Percentiles rank a stretch among this genome's conserved stretches.
These are phyloP conservation scores for Trichoderma harzianum DNA, from an alignment of 2,329 filamentous ascomycete genomes.

Conservation along the genomic window DNA sequence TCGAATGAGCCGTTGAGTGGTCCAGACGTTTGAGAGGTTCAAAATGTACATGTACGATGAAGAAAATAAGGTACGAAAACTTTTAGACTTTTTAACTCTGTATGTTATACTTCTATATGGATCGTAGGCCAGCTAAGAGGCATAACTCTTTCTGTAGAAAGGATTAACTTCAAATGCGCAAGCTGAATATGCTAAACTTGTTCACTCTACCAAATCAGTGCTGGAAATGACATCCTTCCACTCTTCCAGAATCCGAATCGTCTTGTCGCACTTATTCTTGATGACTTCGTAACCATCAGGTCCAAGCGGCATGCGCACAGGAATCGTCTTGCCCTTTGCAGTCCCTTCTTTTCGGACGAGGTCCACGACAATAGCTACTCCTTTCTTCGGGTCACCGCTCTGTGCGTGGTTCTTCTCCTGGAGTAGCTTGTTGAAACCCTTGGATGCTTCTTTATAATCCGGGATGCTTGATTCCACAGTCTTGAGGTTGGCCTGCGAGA, in stretches of 20 bases:
- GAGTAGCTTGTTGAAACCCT: not conserved
- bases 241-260: conserved; percentile 19
- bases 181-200: not conserved
- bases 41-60: not conserved
- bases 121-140: not conserved
- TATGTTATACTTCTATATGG: not conserved
- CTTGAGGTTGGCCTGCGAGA: conserved; percentile 9
- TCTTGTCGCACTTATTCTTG: conserved; percentile 27
- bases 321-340: conserved; percentile 21
- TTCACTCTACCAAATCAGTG: conserved; percentile 15
- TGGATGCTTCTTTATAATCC: conserved; percentile 10
- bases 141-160: not conserved
- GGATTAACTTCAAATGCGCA: not conserved
- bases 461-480: conserved; percentile 1
- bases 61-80: not conserved
- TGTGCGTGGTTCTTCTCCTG: not conserved
- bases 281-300: conserved; percentile 25
- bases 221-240: conserved; percentile 20
- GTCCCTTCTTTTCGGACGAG: conserved; percentile 25
- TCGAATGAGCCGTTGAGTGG: conserved; percentile 22
- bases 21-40: conserved; percentile 16
- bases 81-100: not conserved
- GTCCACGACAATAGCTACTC: conserved; percentile 24
- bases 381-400: conserved; percentile 25
- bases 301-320: conserved; percentile 26